Base-by-base conservation (phyloP, 495 filamentous ascomycete genomes). In the Trichoderma reesei region DNA sequence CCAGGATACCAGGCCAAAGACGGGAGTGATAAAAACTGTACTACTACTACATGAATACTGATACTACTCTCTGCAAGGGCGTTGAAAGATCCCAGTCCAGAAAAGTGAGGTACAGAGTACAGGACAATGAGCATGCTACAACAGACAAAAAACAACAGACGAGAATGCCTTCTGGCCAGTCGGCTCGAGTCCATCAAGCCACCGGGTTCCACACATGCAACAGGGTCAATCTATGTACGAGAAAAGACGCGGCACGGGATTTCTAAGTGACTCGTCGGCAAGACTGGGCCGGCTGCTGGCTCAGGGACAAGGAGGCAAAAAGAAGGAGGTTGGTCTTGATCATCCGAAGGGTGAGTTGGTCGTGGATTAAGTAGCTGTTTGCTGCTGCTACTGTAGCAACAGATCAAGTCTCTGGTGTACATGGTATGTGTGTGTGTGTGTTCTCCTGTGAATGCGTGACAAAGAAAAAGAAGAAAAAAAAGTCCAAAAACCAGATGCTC, bases 301-400 rank as follows among this genome's bases (percentile, higher is more conserved):
- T 56, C 13, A 11, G n/a, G 3, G 14, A 56, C 26, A 8, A 34
- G 31, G 16, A 5, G 10, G 11, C 7, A 2, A 13, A 13, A 26
- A 33, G 8, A 18, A 31, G 10, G 20, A 56, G 11, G 1, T 33
- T 31, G 51, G 51, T 1, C 31, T 56, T 56, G 20, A 56, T 5
- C 31, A 56, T 56, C 51, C 51, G 26, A 56, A 36, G 51, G 26
- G 0, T 26, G 26, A 56, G 34, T 56, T 56, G 9, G 51, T 56
- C 51, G 34, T 56, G 51, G 51, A 56, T 56, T 56, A 56, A 56
- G 51, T 16, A 56, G 51, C 51, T 56, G 51, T 26, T 26, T 26
- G 26, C 51, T 56, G 20, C 51, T 56, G 51, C 51, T 56, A 26
- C 20, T 56, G 34, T 56, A 34, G 51, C 31, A 56, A 14, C 51